Base-by-base conservation (phyloP, 805 yeast species). In the Diddensiella transvaalensis region DNA sequence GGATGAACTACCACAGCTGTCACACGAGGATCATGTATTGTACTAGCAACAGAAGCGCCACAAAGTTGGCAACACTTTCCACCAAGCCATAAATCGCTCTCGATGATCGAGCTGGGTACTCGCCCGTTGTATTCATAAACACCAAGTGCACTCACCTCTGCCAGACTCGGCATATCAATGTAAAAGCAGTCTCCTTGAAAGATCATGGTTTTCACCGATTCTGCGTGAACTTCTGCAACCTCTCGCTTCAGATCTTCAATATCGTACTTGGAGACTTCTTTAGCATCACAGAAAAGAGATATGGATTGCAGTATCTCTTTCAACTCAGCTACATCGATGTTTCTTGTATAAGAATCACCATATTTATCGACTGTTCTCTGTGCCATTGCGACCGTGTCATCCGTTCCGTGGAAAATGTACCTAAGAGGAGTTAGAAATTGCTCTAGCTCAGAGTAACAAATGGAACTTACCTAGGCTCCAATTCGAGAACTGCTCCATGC, bases 261-360 rank as follows among this genome's bases (percentile, higher is more conserved):
- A 10, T 40, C 40, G 26, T 42, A 44, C 3, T 53, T 46, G 21
- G 56, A 55, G 4, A 50, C 48, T 44, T 57, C 48, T 22, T 48
- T 4, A 18, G 21, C 32, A 6, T 47, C 44, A n/a, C n/a, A n/a
- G 10, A 26, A 22, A 8, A 19, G 11, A 1, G n/a, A 39, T 42
- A 58, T 50, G 2, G 29, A 32, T n/a, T 45, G 36, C 13, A 65
- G 39, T 2, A 57, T 45, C 43, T 54, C 47, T 11, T 37, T 21
- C 4, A 72, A 52, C 13, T 63, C 60, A 4, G 48, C 36, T 2
- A 23, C 44, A 1, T 63, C 58, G 10, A 70, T 54, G 6, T 65
- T 61, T 2, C 75, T 62, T 0, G 64, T 65, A 52, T 68, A 79
- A 51, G 93, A 81, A 60, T 84, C 87, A 0, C 89, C 90, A 60